Evolutionary conservation across 2,329 filamentous ascomycete species (phyloP).

Genomic region (Dryadomyces quercus-mongolicae): DNA sequence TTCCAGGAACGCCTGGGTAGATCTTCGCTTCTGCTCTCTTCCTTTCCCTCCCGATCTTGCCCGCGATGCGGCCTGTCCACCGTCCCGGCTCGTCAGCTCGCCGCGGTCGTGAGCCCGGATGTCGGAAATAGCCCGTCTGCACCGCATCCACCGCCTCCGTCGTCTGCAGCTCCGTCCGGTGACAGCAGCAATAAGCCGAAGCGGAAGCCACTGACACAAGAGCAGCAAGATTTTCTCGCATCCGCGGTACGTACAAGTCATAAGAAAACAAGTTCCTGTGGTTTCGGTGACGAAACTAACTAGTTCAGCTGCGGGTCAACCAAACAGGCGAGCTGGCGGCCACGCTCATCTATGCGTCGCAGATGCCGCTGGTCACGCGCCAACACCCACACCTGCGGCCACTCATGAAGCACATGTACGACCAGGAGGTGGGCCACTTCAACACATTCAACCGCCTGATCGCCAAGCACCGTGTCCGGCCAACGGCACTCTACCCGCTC

Average conservation of each 20-base stretch:
- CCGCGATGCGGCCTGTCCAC: constrained; percentile 9
- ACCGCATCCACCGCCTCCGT: neutral
- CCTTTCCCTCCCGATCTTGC: constrained; percentile 2
- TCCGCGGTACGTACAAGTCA: constrained; percentile 43
- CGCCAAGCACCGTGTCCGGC: constrained; percentile 76
- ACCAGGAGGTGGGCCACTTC: constrained; percentile 85
- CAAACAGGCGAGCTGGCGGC: constrained; percentile 97
- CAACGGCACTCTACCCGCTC: constrained; percentile 82
- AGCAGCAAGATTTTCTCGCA: constrained; percentile 64
- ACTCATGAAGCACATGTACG: constrained; percentile 96
- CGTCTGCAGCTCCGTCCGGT: neutral
- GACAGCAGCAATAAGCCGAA: constrained; percentile 18
- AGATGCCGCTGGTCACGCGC: constrained; percentile 68
- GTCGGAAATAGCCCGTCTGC: neutral
- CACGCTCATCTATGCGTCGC: constrained; percentile 82
- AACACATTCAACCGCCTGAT: constrained; percentile 74
- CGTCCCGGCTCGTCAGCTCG: constrained; percentile 5
- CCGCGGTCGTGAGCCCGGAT: constrained; percentile 2
- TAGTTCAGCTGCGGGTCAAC: constrained; percentile 69
- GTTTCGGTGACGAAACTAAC: neutral
- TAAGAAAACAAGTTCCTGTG: neutral
- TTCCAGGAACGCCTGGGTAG: neutral
- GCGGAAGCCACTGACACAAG: constrained; percentile 50
- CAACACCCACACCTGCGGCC: constrained; percentile 79
- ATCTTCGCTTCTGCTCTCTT: neutral